Base-by-base conservation (phyloP, 495 filamentous ascomycete species). In the Aspergillus campestris region DNA sequence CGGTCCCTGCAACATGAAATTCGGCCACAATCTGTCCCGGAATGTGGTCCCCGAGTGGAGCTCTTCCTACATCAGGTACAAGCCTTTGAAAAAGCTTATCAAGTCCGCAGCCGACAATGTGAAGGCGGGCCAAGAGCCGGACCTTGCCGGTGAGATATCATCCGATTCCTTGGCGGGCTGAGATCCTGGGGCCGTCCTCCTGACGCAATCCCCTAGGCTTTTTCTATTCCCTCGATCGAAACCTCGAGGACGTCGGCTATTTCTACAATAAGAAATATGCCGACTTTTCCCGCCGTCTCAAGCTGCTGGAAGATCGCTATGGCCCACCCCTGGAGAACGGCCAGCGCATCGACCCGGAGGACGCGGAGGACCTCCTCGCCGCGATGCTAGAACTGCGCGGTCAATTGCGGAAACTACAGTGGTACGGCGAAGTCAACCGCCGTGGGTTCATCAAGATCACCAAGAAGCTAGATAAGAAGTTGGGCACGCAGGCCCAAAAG, bases 1-100 rank as follows among this genome's bases (percentile, higher is more conserved):
- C 18, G 4, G 18, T 24, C 11, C n/a, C 24, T 34, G 33, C 64
- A 70, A 40, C 0, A 90, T 91, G 86, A 91, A 91, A 71, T 91
- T 91, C 56, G 84, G 86, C 40, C 79, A 77, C 67, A 87, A 82
- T 70, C 76, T 98, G 41, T 74, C 89, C 9, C 84, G 91, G 34
- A 94, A 95, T 60, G 89, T 95, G 59, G 92, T 97, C 45, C 92
- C 92, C 8, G 92, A 98, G 67, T 98, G 90, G 90, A 86, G 90
- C 45, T 67, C 82, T 31, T 81, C 77, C 12, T 98, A 98, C 58
- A 94, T 98, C 69, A 84, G 94, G 61, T 98, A 98, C 74, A 97
- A 96, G 63, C 78, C 83, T 32, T 68, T 97, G 58, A 98, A 98
- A 70, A 91, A 92, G 72, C 75, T 94, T 36, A 88, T 97, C 65